Evolutionary conservation across 345 rosid species (phyloP).

Genomic region (Carallia brachiata): DNA sequence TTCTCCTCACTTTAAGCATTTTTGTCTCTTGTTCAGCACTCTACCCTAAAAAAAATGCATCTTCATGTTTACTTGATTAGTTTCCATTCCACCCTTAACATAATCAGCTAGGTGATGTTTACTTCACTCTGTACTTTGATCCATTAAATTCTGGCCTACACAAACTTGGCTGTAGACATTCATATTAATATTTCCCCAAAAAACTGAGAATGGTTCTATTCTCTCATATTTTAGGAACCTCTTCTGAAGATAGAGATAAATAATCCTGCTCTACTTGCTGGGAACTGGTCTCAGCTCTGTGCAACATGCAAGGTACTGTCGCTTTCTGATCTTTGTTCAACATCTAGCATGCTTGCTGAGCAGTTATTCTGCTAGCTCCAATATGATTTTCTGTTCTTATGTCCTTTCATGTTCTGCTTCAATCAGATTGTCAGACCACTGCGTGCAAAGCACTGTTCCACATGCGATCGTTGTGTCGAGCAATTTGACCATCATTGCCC

Average conservation of each 20-base stretch:
- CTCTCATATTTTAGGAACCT: slow-evolving; percentile 57
- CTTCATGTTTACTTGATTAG: no score
- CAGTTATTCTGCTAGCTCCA: slow-evolving; percentile 10
- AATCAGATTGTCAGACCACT: slow-evolving; percentile 89
- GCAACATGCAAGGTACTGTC: slow-evolving; percentile 88
- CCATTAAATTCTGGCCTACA: background rate
- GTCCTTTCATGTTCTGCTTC: slow-evolving; percentile 13
- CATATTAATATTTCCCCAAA: slow-evolving; percentile 1
- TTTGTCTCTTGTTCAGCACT: no score
- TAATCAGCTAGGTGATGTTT: no score
- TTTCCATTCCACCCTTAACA: no score
- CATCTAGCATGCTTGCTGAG: slow-evolving; percentile 3
- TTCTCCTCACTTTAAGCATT: slow-evolving; percentile 11
- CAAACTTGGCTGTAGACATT: background rate
- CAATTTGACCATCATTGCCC: slow-evolving; percentile 99
- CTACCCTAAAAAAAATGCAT: no score
- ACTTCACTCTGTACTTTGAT: no score
- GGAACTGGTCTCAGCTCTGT: slow-evolving; percentile 98
- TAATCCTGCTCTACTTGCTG: slow-evolving; percentile 90
- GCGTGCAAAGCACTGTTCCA: slow-evolving; percentile 97
- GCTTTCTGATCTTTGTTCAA: slow-evolving; percentile 6
- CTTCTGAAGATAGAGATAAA: slow-evolving; percentile 87
- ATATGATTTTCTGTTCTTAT: background rate
- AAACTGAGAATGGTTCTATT: background rate
- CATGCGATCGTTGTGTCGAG: slow-evolving; percentile 93